Percentiles rank a stretch among this genome's conserved stretches.
Conservation (phyloP, 2,329 filamentous ascomycete genomes). For the Boeremia exigua region DNA sequence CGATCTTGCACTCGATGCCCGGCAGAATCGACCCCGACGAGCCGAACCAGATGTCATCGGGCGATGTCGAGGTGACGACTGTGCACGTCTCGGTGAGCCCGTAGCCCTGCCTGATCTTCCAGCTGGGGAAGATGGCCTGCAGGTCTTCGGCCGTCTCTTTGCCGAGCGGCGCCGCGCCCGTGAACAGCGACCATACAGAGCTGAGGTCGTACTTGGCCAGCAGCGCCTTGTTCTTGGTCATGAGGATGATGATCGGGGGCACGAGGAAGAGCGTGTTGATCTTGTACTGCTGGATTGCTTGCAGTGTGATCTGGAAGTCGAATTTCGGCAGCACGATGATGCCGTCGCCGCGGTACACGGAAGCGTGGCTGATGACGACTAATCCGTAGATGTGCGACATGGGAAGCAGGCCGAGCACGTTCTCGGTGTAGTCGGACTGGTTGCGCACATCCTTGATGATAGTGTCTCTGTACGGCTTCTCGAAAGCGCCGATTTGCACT, state of each 20-base stretch:
- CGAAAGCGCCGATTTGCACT: slow-evolving; percentile 65
- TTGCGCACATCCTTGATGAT: slow-evolving; percentile 40
- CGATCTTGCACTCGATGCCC: slow-evolving; percentile 67
- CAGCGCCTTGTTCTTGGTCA: slow-evolving; percentile 69
- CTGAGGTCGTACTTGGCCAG: slow-evolving; percentile 74
- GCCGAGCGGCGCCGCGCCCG: slow-evolving; percentile 79
- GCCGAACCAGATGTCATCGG: slow-evolving; percentile 71
- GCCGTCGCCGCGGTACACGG: slow-evolving; percentile 74
- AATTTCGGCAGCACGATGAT: slow-evolving; percentile 77
- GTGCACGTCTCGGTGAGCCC: slow-evolving; percentile 81
- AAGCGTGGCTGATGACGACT: slow-evolving; percentile 71
- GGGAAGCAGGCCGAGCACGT: slow-evolving; percentile 72
- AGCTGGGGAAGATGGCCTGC: slow-evolving; percentile 65
- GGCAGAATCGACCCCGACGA: slow-evolving; percentile 75
- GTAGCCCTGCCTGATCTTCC: slow-evolving; percentile 74
- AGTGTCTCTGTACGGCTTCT: slow-evolving; percentile 54
- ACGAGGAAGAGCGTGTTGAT: slow-evolving; percentile 73
- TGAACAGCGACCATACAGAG: slow-evolving; percentile 69
- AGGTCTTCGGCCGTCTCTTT: slow-evolving; percentile 73
- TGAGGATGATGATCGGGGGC: slow-evolving; percentile 79
- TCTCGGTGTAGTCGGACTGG: slow-evolving; percentile 57
- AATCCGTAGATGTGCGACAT: slow-evolving; percentile 84
- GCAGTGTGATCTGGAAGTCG: slow-evolving; percentile 70
- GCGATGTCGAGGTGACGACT: slow-evolving; percentile 66
- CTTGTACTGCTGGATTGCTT: slow-evolving; percentile 70